phyloP scores from a whole-genome alignment of 805 yeast genomes.

The Spathaspora girioi region DNA sequence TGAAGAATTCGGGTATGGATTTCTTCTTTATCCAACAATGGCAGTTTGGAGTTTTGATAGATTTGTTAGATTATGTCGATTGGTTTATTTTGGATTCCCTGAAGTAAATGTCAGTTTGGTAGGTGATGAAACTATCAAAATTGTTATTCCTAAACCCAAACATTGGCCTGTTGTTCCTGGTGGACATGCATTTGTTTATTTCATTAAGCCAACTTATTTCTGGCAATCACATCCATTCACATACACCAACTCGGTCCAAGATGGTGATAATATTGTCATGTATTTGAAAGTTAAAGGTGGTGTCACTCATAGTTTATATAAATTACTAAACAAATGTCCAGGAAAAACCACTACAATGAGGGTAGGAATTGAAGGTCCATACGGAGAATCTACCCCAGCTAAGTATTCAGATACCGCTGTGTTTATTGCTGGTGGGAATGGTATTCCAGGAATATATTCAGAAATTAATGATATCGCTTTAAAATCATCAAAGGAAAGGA shows the following conservation, averaged over 20 bases:
- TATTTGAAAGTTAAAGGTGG: constrained; percentile 37
- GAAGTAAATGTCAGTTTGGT: constrained; percentile 25
- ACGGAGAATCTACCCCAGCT: constrained; percentile 52
- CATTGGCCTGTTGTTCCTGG: constrained; percentile 38
- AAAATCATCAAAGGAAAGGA: constrained; percentile 15
- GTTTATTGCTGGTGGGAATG: constrained; percentile 71
- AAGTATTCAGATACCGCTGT: constrained; percentile 50
- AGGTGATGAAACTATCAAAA: constrained; percentile 35
- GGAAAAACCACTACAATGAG: constrained; percentile 23
- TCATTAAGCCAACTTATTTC: constrained; percentile 30
- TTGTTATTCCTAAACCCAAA: constrained; percentile 31
- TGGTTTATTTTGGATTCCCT: constrained; percentile 33
- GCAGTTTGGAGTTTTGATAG: constrained; percentile 39
- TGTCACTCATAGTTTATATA: constrained; percentile 28
- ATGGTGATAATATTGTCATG: constrained; percentile 19
- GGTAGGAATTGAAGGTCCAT: constrained; percentile 62
- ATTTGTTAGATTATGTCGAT: constrained; percentile 22
- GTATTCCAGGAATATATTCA: constrained; percentile 56
- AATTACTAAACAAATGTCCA: constrained; percentile 22
- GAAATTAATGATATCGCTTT: constrained; percentile 32
- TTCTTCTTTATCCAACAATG: constrained; percentile 25
- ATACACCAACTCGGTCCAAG: constrained; percentile 24
- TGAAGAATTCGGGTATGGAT: constrained; percentile 27
- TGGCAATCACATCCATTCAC: constrained; percentile 46
- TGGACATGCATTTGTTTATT: constrained; percentile 40